Evolutionary conservation across 2,329 filamentous ascomycete genomes (phyloP).

Genomic region (Thelonectria rubi): DNA sequence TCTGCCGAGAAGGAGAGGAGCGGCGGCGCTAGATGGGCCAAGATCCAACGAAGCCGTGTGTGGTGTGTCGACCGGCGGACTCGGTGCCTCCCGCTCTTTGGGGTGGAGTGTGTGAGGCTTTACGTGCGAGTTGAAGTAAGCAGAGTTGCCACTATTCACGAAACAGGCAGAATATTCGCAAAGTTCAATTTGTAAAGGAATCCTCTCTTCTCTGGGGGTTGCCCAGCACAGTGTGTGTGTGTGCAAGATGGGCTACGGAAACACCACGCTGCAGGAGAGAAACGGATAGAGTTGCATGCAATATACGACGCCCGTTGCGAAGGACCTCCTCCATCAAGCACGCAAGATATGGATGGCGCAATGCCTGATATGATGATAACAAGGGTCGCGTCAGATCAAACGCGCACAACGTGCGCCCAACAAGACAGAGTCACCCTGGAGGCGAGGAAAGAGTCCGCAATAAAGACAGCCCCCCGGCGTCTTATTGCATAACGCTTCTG

Average conservation of each 20-base stretch:
- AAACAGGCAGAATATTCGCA: neutral
- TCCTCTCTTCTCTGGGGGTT: no score
- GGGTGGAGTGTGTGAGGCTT: slow-evolving; percentile 9
- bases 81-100: slow-evolving; percentile 19
- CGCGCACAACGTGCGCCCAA: neutral
- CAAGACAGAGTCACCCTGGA: neutral
- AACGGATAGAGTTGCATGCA: neutral
- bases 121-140: neutral
- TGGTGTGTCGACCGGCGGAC: slow-evolving; percentile 14
- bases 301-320: slow-evolving; percentile 1
- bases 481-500: neutral
- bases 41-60: slow-evolving; percentile 1
- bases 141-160: slow-evolving; percentile 5
- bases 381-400: slow-evolving; percentile 14
- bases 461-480: neutral
- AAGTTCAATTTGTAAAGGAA: neutral
- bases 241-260: no score
- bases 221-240: no score
- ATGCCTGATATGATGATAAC: slow-evolving; percentile 16
- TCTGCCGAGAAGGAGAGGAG: slow-evolving; percentile 6
- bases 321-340: slow-evolving; percentile 1
- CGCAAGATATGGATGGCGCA: slow-evolving; percentile 12
- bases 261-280: no score
- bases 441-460: neutral
- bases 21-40: neutral